Evolutionary conservation across 768 basidiomycete species (phyloP), one percentile per base, ranked within the genome.

Genomic region (Rubroboletus pulcherrimus): DNA sequence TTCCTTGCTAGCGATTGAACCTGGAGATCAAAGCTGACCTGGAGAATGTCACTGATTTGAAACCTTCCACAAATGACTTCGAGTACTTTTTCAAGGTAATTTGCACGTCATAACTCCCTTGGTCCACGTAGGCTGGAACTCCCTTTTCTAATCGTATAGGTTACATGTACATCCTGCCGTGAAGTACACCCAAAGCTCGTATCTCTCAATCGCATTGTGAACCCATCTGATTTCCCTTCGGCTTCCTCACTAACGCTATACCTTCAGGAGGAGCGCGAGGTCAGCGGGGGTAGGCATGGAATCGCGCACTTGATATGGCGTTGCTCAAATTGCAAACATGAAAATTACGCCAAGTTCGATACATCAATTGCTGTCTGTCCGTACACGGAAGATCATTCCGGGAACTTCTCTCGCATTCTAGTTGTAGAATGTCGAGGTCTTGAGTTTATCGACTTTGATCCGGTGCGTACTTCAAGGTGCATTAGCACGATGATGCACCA

Each of bases 371-470:
- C 77, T 7, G 68, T 81, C 29, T 72, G 71, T 47, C 74, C 87
- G 1, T 92, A 93, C 69, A 75, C 71, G 0, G 75, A 77, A 24
- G 85, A 87, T 57, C 81, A 83, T 53, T 77, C 76, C 24, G 84
- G 77, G 9, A 77, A 82, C 45, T 85, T 86, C 46, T 79, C 78
- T 0, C 82, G 86, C 5, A 73, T 95, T 30, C 71, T 93, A 7
- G 78, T 79, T 4, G 74, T 96, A 39, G 93, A 96, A 62, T 96
- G 93, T 66, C 81, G 93, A 26, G 93, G 93, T 5, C 78, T 95
- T 17, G 93, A 96, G 66, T 89, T 95, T 58, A 77, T 76, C 7
- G 82, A 72, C 5, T 95, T 95, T 67, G 84, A 92, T 67, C 88
- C 88, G 63, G 91, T 90, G 65, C 49, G 78, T 63, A 21, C 26